Evolutionary conservation across 331 rosid genomes (phyloP).

Genomic region (Acacia concinna): DNA sequence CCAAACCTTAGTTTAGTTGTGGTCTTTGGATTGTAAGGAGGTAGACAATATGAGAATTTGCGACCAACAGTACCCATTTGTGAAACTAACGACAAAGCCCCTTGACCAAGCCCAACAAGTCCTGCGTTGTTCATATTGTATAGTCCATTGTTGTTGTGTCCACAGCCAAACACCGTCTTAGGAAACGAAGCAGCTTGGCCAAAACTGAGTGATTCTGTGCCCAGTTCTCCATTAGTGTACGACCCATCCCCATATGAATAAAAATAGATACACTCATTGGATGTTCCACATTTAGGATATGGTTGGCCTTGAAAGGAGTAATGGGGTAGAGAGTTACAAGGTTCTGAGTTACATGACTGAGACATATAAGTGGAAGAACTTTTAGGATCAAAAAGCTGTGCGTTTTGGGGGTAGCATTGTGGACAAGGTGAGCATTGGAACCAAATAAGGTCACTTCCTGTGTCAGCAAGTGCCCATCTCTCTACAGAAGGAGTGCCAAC

Average conservation of each 20-base stretch:
- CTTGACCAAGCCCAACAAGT: background rate
- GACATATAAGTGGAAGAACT: background rate
- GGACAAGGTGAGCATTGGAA: background rate
- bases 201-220: background rate
- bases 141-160: background rate
- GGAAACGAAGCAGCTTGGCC: background rate
- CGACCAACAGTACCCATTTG: background rate
- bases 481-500: constrained; percentile 13
- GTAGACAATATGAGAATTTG: background rate
- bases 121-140: background rate
- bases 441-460: constrained; percentile 16
- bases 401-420: background rate
- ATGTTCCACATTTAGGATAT: background rate
- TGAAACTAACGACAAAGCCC: background rate
- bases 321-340: background rate
- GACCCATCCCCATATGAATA: background rate
- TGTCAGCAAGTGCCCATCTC: background rate
- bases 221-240: background rate
- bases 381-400: background rate
- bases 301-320: background rate
- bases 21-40: background rate
- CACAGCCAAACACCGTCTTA: background rate
- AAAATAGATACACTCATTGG: background rate
- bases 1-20: background rate
- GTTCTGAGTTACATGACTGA: background rate